Evolutionary conservation across 1,284 basidiomycete species (phyloP), one percentile per base, ranked within the genome.

Genomic region (Cryptococcus sp.): DNA sequence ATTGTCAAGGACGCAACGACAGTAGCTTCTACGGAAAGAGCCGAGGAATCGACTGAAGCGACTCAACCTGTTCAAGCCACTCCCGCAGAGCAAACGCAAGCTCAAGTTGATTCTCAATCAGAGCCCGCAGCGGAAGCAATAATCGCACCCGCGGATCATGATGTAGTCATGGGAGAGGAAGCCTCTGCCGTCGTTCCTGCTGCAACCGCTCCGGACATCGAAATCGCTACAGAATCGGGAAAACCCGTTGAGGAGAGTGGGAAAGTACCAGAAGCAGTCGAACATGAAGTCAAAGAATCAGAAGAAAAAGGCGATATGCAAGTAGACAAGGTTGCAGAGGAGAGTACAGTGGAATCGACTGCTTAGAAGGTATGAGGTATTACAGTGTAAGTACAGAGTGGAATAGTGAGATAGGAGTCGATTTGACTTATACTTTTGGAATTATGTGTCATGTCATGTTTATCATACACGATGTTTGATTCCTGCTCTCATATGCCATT

Each of bases 121-220:
- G 36, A 42, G n/a, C 23, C 8, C 2, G 3, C 5, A 13, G 49
- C 14, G 5, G 49, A 15, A 5, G 49, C 36, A 5, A 5, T 1
- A 5, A 4, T 4, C 15, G 14, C 2, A 32, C 30, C 36, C 2
- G 37, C 23, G 35, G 52, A 58, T 15, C 50, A 44, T 4, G 46
- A 52, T 52, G 49, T 51, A 2, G 57, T 38, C 8, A 55, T 36
- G 46, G 32, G 30, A 35, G 34, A 15, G 30, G 45, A 41, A n/a
- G 33, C 32, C 3, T 33, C n/a, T n/a, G 37, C 37, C 46, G 41
- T 2, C 8, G 13, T 3, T 23, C 14, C 23, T 46, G 44, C 14
- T 2, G 34, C 15, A 32, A 47, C 23, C 46, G 23, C 23, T 23
- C 23, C 23, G 23, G 46, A 31, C n/a, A 5, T 8, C 46, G 7